These are phyloP conservation scores for Clathrospora elynae DNA, from an alignment of 2,329 filamentous ascomycete genomes.

Conservation along the genomic window DNA sequence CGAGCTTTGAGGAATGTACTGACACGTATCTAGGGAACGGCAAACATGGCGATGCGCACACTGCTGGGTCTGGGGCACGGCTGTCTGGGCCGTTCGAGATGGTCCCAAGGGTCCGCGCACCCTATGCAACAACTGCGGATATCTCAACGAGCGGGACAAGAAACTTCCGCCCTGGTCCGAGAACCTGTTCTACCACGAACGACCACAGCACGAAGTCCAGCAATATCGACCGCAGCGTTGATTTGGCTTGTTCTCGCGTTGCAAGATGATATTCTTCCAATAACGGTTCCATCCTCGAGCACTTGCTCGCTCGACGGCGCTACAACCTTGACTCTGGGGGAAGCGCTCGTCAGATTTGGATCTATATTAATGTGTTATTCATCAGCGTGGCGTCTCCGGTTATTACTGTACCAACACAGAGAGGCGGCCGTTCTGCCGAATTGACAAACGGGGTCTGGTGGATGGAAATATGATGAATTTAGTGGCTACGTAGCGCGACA, in stretches of 20 bases:
- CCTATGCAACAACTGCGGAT: conserved; percentile 91
- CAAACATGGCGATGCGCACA: conserved; percentile 85
- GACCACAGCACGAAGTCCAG: conserved; percentile 34
- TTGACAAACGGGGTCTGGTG: too few relatives aligned
- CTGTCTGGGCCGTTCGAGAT: conserved; percentile 93
- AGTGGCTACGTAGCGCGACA: too few relatives aligned
- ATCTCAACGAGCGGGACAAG: conserved; percentile 85
- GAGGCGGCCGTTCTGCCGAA: too few relatives aligned
- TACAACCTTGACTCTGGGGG: too few relatives aligned
- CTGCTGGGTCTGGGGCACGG: conserved; percentile 84
- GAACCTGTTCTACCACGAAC: conserved; percentile 64
- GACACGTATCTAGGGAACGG: conserved; percentile 63
- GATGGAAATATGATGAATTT: too few relatives aligned
- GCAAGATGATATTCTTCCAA: background rate
- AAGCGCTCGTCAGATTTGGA: too few relatives aligned
- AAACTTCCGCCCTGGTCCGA: conserved; percentile 78
- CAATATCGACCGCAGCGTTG: conserved; percentile 28
- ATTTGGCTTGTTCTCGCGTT: too few relatives aligned
- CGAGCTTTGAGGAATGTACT: conserved; percentile 15
- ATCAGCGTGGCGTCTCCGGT: conserved; percentile 28
- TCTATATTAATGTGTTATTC: conserved; percentile 27
- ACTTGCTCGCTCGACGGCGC: too few relatives aligned
- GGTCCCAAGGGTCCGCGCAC: conserved; percentile 83
- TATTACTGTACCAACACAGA: too few relatives aligned
- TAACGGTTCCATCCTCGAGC: too few relatives aligned